Evolutionary conservation across 192 early-diverging fungal genomes (phyloP).

Genomic region (Backusella macrospora): DNA sequence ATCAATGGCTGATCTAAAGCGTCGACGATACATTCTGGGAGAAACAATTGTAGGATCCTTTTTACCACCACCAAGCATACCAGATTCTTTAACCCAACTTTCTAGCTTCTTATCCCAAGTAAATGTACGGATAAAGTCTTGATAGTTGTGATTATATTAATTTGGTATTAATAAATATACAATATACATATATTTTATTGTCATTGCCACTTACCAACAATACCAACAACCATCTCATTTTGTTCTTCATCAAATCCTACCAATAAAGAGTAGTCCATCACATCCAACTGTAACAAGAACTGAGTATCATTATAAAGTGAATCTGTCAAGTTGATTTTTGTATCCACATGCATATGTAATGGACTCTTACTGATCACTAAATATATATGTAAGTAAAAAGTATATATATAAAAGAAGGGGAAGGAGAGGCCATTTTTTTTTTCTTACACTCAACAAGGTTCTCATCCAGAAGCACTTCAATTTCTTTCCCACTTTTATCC

Average conservation of each 20-base stretch:
- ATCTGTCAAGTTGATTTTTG: slow-evolving; percentile 79
- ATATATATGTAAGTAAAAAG: slow-evolving; percentile 6
- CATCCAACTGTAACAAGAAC: slow-evolving; percentile 88
- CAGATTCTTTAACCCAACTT: slow-evolving; percentile 96
- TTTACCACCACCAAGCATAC: slow-evolving; percentile 86
- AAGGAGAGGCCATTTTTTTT: slow-evolving; percentile 27
- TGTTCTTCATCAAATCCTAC: slow-evolving; percentile 89
- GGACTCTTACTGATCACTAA: slow-evolving; percentile 81
- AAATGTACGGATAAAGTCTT: slow-evolving; percentile 95
- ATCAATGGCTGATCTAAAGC: slow-evolving; percentile 95
- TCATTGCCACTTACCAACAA: slow-evolving; percentile 71
- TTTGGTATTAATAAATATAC: too few relatives aligned
- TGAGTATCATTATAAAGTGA: slow-evolving; percentile 94
- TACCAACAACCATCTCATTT: slow-evolving; percentile 91
- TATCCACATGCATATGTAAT: slow-evolving; percentile 86
- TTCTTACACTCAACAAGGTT: slow-evolving; percentile 84
- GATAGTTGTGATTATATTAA: too few relatives aligned
- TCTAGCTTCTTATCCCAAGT: slow-evolving; percentile 99
- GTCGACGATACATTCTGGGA: slow-evolving; percentile 88
- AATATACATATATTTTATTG: too few relatives aligned
- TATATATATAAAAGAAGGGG: neutral
- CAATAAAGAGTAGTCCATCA: slow-evolving; percentile 98
- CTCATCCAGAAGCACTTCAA: slow-evolving; percentile 91
- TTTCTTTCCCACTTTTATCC: slow-evolving; percentile 78
- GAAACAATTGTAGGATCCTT: slow-evolving; percentile 97